Conservation (phyloP, 495 filamentous ascomycete species). For the Neurospora cerealis region DNA sequence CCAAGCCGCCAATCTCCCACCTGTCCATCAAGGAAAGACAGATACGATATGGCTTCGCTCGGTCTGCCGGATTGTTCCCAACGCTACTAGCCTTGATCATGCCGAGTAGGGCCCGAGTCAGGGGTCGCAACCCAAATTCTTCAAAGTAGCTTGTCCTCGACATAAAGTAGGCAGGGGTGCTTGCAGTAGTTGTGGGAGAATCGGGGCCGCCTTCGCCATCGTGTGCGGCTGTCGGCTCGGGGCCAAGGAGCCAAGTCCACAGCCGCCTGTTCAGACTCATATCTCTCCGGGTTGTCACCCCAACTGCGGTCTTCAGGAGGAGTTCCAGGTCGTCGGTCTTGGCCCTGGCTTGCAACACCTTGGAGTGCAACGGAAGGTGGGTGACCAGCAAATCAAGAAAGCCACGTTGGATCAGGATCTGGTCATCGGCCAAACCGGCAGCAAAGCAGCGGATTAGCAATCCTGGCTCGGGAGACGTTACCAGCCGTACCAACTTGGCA, state of each 20-base stretch:
- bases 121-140: slow-evolving; percentile 59
- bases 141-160: slow-evolving; percentile 66
- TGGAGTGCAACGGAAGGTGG: slow-evolving; percentile 80
- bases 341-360: slow-evolving; percentile 64
- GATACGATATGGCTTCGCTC: slow-evolving; percentile 81
- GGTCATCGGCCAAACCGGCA: slow-evolving; percentile 78
- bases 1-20: slow-evolving; percentile 87
- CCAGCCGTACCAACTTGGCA: slow-evolving; percentile 53
- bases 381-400: slow-evolving; percentile 90
- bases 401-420: slow-evolving; percentile 84
- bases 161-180: slow-evolving; percentile 31
- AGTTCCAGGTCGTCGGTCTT: slow-evolving; percentile 66
- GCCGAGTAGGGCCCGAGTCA: slow-evolving; percentile 63
- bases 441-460: slow-evolving; percentile 84
- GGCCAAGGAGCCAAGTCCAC: slow-evolving; percentile 95
- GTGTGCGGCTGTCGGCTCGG: slow-evolving; percentile 47
- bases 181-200: slow-evolving; percentile 36
- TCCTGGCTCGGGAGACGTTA: slow-evolving; percentile 88
- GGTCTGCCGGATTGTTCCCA: slow-evolving; percentile 46
- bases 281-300: slow-evolving; percentile 78
- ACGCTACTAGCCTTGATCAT: slow-evolving; percentile 54
- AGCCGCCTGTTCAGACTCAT: slow-evolving; percentile 93
- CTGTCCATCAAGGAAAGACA: slow-evolving; percentile 94
- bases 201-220: slow-evolving; percentile 36
- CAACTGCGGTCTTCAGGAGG: slow-evolving; percentile 68